Conservation (phyloP, 2,329 filamentous ascomycete genomes). For the Emmonsia crescens region DNA sequence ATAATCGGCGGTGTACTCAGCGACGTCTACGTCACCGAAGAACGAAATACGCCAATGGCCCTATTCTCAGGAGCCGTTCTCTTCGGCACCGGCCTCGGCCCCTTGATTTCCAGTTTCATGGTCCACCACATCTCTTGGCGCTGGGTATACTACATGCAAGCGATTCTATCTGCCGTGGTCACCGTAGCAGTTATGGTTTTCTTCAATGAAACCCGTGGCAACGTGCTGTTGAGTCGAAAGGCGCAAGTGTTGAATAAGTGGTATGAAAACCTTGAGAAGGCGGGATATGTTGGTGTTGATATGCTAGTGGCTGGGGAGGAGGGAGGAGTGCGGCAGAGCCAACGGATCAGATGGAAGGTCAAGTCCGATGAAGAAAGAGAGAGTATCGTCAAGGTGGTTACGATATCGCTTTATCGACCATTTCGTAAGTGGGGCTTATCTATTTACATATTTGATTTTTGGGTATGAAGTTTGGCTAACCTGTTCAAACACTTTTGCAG, state of each 20-base stretch:
- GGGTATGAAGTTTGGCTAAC: neutral
- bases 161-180: conserved; percentile 55
- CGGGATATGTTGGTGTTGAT: conserved; percentile 49
- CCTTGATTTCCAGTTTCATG: conserved; percentile 60
- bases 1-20: conserved; percentile 89
- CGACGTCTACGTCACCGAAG: conserved; percentile 68
- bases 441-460: neutral
- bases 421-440: conserved; percentile 43
- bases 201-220: conserved; percentile 73
- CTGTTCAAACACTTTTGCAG: conserved; percentile 15
- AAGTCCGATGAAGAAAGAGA: conserved; percentile 65
- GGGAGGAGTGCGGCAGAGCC: conserved; percentile 21
- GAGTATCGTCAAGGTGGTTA: conserved; percentile 58
- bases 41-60: conserved; percentile 82
- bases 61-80: conserved; percentile 72
- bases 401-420: conserved; percentile 62
- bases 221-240: conserved; percentile 66
- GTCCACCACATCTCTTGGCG: conserved; percentile 59
- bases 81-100: conserved; percentile 68
- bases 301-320: conserved; percentile 24
- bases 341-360: conserved; percentile 68
- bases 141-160: conserved; percentile 84
- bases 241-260: conserved; percentile 64
- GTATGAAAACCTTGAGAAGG: conserved; percentile 61
- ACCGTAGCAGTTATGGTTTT: conserved; percentile 55